Percentiles rank a stretch among this genome's conserved stretches.
Evolutionary conservation across 2,329 filamentous ascomycete species (phyloP).

Genomic region (Clarireedia homoeocarpa): DNA sequence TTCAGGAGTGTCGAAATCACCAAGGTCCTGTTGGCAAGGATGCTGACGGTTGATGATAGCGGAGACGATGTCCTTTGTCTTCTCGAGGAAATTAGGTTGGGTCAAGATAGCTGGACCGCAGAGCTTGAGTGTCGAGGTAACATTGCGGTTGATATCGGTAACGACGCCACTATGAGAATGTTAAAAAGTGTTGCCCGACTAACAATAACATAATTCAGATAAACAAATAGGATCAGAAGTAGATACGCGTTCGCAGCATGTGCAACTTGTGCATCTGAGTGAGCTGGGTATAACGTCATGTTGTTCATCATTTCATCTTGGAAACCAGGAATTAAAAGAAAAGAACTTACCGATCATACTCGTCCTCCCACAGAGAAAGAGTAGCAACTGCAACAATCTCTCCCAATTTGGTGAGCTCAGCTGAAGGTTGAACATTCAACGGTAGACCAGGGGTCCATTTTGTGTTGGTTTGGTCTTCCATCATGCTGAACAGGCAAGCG

Average conservation of each 20-base stretch:
- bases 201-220: conserved; percentile 3
- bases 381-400: conserved; percentile 80
- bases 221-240: conserved; percentile 26
- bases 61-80: conserved; percentile 66
- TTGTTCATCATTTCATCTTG: conserved; percentile 66
- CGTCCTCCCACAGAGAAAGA: conserved; percentile 77
- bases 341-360: conserved; percentile 79
- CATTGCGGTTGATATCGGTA: conserved; percentile 90
- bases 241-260: conserved; percentile 81
- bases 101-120: conserved; percentile 81
- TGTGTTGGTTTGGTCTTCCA: conserved; percentile 66
- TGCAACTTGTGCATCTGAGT: conserved; percentile 87
- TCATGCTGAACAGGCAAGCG: conserved; percentile 80
- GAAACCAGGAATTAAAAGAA: conserved; percentile 15
- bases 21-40: conserved; percentile 85
- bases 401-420: conserved; percentile 76
- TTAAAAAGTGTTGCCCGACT: conserved; percentile 13
- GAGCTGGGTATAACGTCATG: conserved; percentile 96
- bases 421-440: conserved; percentile 68
- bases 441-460: conserved; percentile 91
- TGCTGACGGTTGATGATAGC: conserved; percentile 84
- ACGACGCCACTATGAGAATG: conserved; percentile 41
- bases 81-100: conserved; percentile 63
- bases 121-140: conserved; percentile 82
- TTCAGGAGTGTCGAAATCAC: conserved; percentile 67